These are phyloP conservation scores for Cyclotella kingstonii DNA, from an alignment of 108 stramenopile genomes.

Conservation along the genomic window DNA sequence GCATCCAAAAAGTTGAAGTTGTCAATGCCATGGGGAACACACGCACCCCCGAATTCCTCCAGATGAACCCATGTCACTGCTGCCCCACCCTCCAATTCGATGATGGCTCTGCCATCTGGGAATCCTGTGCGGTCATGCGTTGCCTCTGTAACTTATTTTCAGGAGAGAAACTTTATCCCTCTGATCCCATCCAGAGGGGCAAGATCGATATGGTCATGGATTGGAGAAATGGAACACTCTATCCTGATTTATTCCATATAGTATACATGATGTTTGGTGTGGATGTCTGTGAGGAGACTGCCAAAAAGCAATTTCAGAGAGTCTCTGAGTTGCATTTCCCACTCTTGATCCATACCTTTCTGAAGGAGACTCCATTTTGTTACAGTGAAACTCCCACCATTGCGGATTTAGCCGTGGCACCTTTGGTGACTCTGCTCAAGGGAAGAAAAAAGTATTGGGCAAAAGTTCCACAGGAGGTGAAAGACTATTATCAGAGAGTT, in stretches of 20 bases:
- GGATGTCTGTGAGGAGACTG: slow-evolving; percentile 19
- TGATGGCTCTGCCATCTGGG: slow-evolving; percentile 38
- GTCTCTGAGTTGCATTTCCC: slow-evolving; percentile 28
- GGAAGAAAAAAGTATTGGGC: slow-evolving; percentile 33
- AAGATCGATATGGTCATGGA: slow-evolving; percentile 47
- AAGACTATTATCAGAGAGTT: slow-evolving; percentile 35
- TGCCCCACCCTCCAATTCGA: slow-evolving; percentile 41
- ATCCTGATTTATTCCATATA: slow-evolving; percentile 30
- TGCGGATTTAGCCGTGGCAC: slow-evolving; percentile 43
- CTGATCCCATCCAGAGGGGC: slow-evolving; percentile 25
- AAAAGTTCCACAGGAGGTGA: slow-evolving; percentile 23
- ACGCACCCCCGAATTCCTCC: slow-evolving; percentile 44
- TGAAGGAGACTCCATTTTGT: slow-evolving; percentile 43
- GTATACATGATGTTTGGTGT: slow-evolving; percentile 40
- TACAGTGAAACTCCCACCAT: slow-evolving; percentile 48
- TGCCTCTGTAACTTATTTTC: slow-evolving; percentile 25
- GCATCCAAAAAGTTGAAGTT: slow-evolving; percentile 20
- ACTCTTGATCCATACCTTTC: slow-evolving; percentile 22
- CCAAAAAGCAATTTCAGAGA: slow-evolving; percentile 35
- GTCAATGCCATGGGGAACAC: slow-evolving; percentile 46
- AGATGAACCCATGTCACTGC: slow-evolving; percentile 41
- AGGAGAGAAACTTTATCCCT: slow-evolving; percentile 37
- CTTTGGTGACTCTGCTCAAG: slow-evolving; percentile 34
- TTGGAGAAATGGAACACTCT: slow-evolving; percentile 15
- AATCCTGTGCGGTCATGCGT: slow-evolving; percentile 43